Conservation (phyloP, 148 eudicot genomes). For the Camellia japonica region DNA sequence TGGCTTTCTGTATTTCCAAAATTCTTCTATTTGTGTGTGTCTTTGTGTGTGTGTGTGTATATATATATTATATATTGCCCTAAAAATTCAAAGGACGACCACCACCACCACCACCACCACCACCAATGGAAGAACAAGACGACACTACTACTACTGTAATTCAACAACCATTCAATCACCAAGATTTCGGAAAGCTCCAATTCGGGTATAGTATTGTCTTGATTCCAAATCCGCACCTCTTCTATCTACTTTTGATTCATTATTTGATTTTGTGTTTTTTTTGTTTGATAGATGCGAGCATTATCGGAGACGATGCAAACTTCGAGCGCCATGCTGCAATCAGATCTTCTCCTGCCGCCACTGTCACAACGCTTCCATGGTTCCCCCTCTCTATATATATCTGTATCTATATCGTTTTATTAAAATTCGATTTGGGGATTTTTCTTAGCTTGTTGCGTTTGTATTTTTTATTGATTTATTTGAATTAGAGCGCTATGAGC, state of each 20-base stretch:
- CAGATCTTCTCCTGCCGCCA: conserved; percentile 76
- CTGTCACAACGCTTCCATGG: conserved; percentile 75
- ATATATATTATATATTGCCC: not conserved
- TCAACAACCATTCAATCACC: conserved; percentile 13
- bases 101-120: not conserved
- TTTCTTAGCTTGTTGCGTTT: not conserved
- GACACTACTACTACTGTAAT: not conserved
- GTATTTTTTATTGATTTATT: conserved; percentile 7
- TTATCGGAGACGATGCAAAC: conserved; percentile 69
- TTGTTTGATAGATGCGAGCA: conserved; percentile 54
- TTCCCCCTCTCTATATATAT: conserved; percentile 13
- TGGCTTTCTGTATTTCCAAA: no score
- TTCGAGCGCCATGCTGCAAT: conserved; percentile 75
- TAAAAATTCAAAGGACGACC: not conserved
- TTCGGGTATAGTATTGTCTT: conserved; percentile 39
- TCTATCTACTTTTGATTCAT: not conserved
- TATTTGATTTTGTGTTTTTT: not conserved
- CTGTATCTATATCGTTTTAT: not conserved
- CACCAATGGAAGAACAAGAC: conserved; percentile 27
- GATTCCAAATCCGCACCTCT: not conserved
- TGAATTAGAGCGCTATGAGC: conserved; percentile 46
- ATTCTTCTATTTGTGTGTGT: no score
- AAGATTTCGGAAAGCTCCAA: conserved; percentile 41
- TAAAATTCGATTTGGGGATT: not conserved
- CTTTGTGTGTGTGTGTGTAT: no score